Percentiles rank a stretch among this genome's conserved stretches.
Evolutionary conservation across 257 asterid genomes (phyloP).

Genomic region (Prunella vulgaris): DNA sequence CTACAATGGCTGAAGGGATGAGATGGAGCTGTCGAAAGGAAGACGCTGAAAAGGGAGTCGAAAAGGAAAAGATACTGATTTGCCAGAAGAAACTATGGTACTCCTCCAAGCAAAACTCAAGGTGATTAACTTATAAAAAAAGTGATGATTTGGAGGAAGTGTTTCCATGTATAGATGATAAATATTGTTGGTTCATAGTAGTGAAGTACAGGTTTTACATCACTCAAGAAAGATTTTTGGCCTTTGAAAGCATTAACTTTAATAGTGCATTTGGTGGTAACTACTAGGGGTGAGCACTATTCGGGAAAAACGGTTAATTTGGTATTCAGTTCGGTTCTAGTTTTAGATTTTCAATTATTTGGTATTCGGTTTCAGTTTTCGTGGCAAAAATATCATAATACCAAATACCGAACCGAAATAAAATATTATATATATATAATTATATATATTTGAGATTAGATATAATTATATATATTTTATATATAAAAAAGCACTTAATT

Average conservation of each 20-base stretch:
- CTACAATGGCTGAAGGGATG: constrained; percentile 71
- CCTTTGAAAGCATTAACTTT: neutral
- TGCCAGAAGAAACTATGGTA: constrained; percentile 99
- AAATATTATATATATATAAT: too few relatives aligned
- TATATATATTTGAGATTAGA: too few relatives aligned
- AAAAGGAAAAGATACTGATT: constrained; percentile 63
- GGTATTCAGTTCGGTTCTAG: too few relatives aligned
- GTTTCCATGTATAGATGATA: constrained; percentile 20
- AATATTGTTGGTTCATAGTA: constrained; percentile 1
- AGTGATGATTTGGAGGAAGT: neutral
- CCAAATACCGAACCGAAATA: too few relatives aligned
- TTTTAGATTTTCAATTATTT: too few relatives aligned
- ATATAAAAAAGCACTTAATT: too few relatives aligned
- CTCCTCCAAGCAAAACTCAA: constrained; percentile 46
- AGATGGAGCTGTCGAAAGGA: constrained; percentile 88
- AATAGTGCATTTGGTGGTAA: neutral
- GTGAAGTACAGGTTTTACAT: neutral
- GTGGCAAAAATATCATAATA: too few relatives aligned
- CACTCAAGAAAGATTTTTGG: constrained; percentile 4
- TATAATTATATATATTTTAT: too few relatives aligned
- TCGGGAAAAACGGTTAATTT: too few relatives aligned
- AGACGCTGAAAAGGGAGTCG: constrained; percentile 54
- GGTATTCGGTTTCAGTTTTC: too few relatives aligned
- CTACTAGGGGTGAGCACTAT: too few relatives aligned
- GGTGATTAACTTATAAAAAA: constrained; percentile 15